Evolutionary conservation across 2,329 filamentous ascomycete species (phyloP).

Genomic region (Orbilia oligospora): DNA sequence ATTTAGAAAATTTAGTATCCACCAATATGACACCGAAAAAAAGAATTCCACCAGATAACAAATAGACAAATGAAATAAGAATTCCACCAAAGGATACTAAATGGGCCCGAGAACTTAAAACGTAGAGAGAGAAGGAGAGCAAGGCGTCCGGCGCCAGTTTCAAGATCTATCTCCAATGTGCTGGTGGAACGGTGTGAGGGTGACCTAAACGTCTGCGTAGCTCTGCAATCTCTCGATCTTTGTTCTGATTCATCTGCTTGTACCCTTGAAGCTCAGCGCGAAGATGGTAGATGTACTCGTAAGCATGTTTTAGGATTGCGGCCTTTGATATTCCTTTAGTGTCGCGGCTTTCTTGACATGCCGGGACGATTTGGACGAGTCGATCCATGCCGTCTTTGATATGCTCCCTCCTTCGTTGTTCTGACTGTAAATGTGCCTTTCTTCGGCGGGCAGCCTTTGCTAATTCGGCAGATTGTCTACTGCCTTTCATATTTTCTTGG

Average conservation of each 20-base stretch:
- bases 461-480: conserved; percentile 44
- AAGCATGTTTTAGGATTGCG: conserved; percentile 63
- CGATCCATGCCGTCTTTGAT: conserved; percentile 65
- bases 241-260: conserved; percentile 44
- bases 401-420: conserved; percentile 64
- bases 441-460: conserved; percentile 62
- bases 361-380: conserved; percentile 64
- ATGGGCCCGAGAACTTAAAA: background rate
- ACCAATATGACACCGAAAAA: conserved; percentile 6
- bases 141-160: conserved; percentile 13
- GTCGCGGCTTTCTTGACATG: conserved; percentile 62
- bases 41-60: conserved; percentile 4
- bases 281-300: conserved; percentile 64
- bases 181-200: conserved; percentile 27
- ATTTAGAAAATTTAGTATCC: conserved; percentile 3
- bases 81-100: background rate
- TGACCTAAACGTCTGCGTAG: conserved; percentile 51
- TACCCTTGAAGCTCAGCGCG: conserved; percentile 46
- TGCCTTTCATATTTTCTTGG: conserved; percentile 39
- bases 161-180: conserved; percentile 39
- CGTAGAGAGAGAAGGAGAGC: background rate
- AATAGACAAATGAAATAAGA: conserved; percentile 6
- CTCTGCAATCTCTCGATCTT: conserved; percentile 58
- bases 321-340: conserved; percentile 63
- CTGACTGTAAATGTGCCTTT: conserved; percentile 64